A percentile compares a stretch with the other conserved stretches of the same genome.
Conservation (phyloP, 768 basidiomycete species). For the Lactarius deliciosus region DNA sequence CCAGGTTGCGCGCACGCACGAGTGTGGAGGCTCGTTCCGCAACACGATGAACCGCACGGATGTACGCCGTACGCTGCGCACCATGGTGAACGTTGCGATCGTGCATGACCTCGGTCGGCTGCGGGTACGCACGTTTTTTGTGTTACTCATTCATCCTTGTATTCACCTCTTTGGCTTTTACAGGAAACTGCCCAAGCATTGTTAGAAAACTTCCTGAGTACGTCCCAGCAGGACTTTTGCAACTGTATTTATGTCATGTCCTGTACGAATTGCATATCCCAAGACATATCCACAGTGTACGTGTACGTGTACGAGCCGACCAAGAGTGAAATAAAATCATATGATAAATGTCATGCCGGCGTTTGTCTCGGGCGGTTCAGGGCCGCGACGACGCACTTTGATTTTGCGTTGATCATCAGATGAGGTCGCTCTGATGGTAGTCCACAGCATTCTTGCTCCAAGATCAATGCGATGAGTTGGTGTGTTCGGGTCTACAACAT, state of each 20-base stretch:
- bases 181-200: slow-evolving; percentile 27
- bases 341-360: no score
- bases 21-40: slow-evolving; percentile 84
- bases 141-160: neutral
- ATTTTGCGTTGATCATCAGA: no score
- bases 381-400: no score
- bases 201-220: slow-evolving; percentile 21
- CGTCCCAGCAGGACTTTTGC: neutral
- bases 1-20: slow-evolving; percentile 80
- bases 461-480: no score
- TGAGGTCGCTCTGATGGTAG: no score
- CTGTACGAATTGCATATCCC: neutral
- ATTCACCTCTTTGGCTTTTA: neutral
- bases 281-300: neutral
- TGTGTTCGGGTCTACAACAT: no score
- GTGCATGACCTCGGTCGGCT: slow-evolving; percentile 67
- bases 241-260: neutral
- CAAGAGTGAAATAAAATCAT: neutral
- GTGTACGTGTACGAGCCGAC: neutral
- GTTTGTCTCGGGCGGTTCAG: no score
- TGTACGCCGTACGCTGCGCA: slow-evolving; percentile 65
- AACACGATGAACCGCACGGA: slow-evolving; percentile 74
- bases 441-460: no score
- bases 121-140: slow-evolving; percentile 48
- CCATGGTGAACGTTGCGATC: slow-evolving; percentile 80